These are phyloP conservation scores for Akanthomyces dipterigenus DNA, from an alignment of 2,329 filamentous ascomycete genomes.

Conservation along the genomic window DNA sequence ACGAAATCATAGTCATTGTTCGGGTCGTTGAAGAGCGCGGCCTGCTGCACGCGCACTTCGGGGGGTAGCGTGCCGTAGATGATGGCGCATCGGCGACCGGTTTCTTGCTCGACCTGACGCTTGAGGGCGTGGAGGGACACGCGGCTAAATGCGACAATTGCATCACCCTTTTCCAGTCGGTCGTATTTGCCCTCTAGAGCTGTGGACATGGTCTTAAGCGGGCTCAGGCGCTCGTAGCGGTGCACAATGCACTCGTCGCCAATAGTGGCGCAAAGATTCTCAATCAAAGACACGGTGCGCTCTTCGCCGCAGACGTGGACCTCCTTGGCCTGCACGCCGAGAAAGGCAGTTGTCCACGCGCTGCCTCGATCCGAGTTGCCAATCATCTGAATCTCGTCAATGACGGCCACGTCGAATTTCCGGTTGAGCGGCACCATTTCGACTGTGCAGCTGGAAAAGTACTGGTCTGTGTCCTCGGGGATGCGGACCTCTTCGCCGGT, in stretches of 20 bases:
- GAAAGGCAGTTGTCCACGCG: constrained; percentile 88
- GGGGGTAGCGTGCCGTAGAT: constrained; percentile 90
- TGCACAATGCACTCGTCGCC: constrained; percentile 82
- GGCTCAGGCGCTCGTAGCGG: constrained; percentile 75
- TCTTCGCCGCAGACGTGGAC: constrained; percentile 91
- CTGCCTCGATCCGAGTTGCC: constrained; percentile 71
- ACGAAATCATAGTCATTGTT: constrained; percentile 93
- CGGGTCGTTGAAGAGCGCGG: constrained; percentile 87
- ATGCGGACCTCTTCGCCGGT: constrained; percentile 86
- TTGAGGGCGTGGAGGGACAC: constrained; percentile 77
- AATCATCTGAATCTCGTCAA: constrained; percentile 99
- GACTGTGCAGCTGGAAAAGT: constrained; percentile 81
- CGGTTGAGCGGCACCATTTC: constrained; percentile 66
- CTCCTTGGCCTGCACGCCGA: constrained; percentile 82
- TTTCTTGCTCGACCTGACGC: constrained; percentile 65
- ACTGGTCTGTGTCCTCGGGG: constrained; percentile 49
- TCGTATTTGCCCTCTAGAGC: constrained; percentile 59
- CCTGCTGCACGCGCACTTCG: constrained; percentile 87
- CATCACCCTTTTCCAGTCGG: constrained; percentile 79
- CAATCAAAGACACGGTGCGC: constrained; percentile 70
- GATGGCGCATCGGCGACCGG: constrained; percentile 76
- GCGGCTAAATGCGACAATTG: constrained; percentile 80
- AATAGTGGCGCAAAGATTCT: constrained; percentile 66
- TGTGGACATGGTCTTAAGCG: constrained; percentile 57
- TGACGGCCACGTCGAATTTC: constrained; percentile 78